A percentile compares a stretch with the other conserved stretches of the same genome.
Conservation (phyloP, 2,329 filamentous ascomycete species). For the Fusarium metavorans region DNA sequence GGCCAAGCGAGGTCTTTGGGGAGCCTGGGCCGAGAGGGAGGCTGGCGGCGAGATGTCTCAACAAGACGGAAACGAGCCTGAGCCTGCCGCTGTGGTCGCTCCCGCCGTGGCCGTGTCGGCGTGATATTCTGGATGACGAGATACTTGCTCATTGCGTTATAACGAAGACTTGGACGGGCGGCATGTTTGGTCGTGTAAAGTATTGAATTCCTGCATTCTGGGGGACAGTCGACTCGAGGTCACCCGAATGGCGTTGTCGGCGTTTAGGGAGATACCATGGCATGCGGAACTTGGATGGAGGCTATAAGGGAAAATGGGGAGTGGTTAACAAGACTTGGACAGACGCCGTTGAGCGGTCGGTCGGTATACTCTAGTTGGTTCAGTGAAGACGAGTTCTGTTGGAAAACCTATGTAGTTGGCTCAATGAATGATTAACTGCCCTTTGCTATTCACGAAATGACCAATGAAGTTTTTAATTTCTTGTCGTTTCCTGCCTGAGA, state of each 20-base stretch:
- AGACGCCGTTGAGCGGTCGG: slow-evolving; percentile 16
- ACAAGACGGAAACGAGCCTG: slow-evolving; percentile 55
- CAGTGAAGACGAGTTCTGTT: slow-evolving; percentile 29
- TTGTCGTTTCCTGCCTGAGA: background rate
- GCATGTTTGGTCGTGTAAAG: slow-evolving; percentile 49
- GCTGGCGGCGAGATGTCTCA: slow-evolving; percentile 72
- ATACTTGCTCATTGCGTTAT: slow-evolving; percentile 34
- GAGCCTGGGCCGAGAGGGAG: slow-evolving; percentile 89
- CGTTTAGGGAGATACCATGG: slow-evolving; percentile 56
- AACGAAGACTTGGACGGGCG: slow-evolving; percentile 40
- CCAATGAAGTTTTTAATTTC: background rate
- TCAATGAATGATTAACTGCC: slow-evolving; percentile 13
- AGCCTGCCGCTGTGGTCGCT: slow-evolving; percentile 48
- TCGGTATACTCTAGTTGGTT: slow-evolving; percentile 29
- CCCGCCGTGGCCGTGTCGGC: slow-evolving; percentile 55
- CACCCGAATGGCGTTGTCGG: slow-evolving; percentile 52
- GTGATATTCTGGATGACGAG: slow-evolving; percentile 35
- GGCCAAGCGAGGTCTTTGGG: slow-evolving; percentile 96
- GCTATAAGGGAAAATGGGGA: slow-evolving; percentile 42
- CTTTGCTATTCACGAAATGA: background rate
- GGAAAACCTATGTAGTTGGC: slow-evolving; percentile 21
- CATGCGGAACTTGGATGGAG: slow-evolving; percentile 44
- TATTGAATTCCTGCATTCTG: slow-evolving; percentile 51
- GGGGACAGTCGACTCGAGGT: slow-evolving; percentile 46
- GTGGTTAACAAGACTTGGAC: slow-evolving; percentile 11